Evolutionary conservation across 2,329 filamentous ascomycete genomes (phyloP).

Genomic region (Colletotrichum godetiae): DNA sequence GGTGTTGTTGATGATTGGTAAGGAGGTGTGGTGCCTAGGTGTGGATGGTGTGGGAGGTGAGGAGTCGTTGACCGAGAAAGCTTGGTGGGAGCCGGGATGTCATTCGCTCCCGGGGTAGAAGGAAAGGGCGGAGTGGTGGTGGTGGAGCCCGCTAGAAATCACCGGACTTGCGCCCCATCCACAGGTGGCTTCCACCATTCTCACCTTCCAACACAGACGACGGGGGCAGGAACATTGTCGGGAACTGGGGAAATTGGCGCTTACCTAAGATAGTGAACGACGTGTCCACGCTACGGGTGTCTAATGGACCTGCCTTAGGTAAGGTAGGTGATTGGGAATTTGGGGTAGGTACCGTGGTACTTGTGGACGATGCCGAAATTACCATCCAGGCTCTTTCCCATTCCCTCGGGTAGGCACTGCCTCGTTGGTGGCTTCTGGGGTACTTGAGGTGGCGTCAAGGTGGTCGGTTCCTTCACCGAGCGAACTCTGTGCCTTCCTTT

Average conservation of each 20-base stretch:
- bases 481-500: not conserved
- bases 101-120: not conserved
- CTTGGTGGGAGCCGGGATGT: not conserved
- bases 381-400: not conserved
- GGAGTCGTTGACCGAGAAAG: not conserved
- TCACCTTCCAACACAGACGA: not conserved
- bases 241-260: not conserved
- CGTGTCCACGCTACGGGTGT: no score
- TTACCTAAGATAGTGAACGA: not conserved
- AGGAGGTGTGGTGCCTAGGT: no score
- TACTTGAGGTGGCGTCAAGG: not conserved
- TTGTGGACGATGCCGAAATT: not conserved
- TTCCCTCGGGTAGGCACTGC: not conserved
- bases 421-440: not conserved
- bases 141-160: not conserved
- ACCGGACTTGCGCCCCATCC: not conserved
- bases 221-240: not conserved
- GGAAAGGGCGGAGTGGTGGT: not conserved
- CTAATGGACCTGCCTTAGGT: no score
- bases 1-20: no score
- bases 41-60: not conserved
- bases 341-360: not conserved
- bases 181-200: not conserved
- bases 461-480: not conserved
- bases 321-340: no score